Conservation (phyloP, 768 basidiomycete genomes). For the Rhizopogon vinicolor region DNA sequence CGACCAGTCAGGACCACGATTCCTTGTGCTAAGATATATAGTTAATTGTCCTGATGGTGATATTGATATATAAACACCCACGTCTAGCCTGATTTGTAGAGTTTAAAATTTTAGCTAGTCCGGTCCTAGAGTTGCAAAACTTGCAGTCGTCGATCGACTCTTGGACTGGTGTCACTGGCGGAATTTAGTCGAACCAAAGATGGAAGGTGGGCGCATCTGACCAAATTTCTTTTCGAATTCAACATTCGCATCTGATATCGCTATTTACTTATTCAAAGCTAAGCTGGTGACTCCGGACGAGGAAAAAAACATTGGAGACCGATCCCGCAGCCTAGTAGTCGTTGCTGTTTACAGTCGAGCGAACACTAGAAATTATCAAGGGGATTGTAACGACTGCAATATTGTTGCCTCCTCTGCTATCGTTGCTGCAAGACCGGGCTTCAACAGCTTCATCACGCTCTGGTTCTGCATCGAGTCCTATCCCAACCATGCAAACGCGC, state of each 20-base stretch:
- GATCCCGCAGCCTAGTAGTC: too few species aligned
- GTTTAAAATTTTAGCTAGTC: too few species aligned
- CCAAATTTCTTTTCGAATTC: not conserved
- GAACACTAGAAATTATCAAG: too few species aligned
- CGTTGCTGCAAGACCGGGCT: not conserved
- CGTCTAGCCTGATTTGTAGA: too few species aligned
- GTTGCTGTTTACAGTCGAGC: too few species aligned
- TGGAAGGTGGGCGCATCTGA: not conserved
- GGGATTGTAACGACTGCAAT: not conserved
- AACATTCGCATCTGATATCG: not conserved
- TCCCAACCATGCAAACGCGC: not conserved
- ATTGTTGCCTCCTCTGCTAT: not conserved
- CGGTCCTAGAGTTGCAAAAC: too few species aligned
- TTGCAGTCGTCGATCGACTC: too few species aligned
- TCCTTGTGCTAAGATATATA: not conserved
- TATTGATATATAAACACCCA: too few species aligned
- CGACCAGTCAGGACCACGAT: not conserved
- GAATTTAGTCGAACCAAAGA: not conserved
- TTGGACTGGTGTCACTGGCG: too few species aligned
- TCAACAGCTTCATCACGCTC: not conserved
- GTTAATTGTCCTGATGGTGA: not conserved
- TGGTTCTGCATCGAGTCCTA: not conserved
- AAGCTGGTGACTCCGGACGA: too few species aligned
- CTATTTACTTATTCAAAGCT: not conserved
- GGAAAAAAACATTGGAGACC: too few species aligned